Conservation (phyloP, 2,329 filamentous ascomycete genomes). For the Chrysoporthe austroafricana region DNA sequence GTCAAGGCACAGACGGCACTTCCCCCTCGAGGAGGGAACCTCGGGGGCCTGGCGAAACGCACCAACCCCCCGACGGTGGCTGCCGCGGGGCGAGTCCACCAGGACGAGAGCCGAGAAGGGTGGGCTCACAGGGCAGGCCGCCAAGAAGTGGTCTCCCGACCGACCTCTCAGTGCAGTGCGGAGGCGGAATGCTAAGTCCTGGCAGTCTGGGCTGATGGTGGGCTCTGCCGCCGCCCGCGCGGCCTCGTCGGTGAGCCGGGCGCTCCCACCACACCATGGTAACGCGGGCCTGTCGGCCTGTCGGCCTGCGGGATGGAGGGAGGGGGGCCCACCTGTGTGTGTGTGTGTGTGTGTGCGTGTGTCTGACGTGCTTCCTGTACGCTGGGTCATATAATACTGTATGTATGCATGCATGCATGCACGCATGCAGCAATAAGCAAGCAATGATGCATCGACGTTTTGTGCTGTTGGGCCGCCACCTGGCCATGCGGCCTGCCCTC, state of each 20-base stretch:
- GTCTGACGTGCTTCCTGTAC: slow-evolving; percentile 10
- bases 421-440: slow-evolving; percentile 1
- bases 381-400: not conserved
- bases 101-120: not conserved
- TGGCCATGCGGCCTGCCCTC: not conserved
- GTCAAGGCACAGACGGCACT: not conserved
- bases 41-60: not conserved
- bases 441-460: not conserved
- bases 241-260: not conserved
- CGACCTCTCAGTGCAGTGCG: not conserved
- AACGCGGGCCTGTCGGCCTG: not conserved
- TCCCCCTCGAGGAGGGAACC: not conserved
- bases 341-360: not conserved
- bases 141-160: not conserved
- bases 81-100: not conserved
- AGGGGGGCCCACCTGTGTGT: not conserved
- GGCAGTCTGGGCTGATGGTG: not conserved
- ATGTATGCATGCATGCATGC: not conserved
- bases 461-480: not conserved
- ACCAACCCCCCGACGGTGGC: not conserved
- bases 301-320: not conserved
- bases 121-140: not conserved
- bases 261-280: not conserved
- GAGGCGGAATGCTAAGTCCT: not conserved
- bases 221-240: not conserved